phyloP scores from a whole-genome alignment of 441 rosid genomes.

The Arabidopsis lyrata region DNA sequence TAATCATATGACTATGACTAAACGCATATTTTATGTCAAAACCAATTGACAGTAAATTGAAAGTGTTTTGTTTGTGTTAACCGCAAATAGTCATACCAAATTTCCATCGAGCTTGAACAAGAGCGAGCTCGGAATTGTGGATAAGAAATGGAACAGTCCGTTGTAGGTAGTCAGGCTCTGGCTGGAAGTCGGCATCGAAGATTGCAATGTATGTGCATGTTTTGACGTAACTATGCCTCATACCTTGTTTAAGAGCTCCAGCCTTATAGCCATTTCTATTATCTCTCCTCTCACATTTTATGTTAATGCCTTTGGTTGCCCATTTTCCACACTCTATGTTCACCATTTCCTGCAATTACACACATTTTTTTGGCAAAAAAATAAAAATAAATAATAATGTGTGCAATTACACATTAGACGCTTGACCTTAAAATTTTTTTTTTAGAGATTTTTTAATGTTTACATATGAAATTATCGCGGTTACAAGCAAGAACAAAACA shows the following conservation, averaged over 20 bases:
- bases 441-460: no score
- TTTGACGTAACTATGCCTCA: constrained; percentile 62
- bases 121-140: constrained; percentile 62
- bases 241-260: constrained; percentile 53
- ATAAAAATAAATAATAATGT: no score
- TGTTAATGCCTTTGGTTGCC: constrained; percentile 70
- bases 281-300: constrained; percentile 59
- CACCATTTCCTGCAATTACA: constrained; percentile 36
- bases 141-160: constrained; percentile 65
- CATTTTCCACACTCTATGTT: constrained; percentile 60
- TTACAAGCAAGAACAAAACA: neutral
- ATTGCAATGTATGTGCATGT: constrained; percentile 61
- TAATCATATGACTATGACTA: neutral
- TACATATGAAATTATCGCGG: neutral
- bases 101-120: constrained; percentile 80
- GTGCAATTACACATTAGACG: neutral
- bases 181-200: constrained; percentile 74
- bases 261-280: constrained; percentile 73
- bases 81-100: constrained; percentile 44
- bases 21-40: no score
- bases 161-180: constrained; percentile 65
- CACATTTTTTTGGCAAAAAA: no score
- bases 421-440: neutral
- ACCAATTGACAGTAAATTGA: neutral
- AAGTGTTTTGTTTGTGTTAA: neutral